Evolutionary conservation across 2,329 filamentous ascomycete genomes (phyloP).

Genomic region (Sporothrix pseudoabietina): DNA sequence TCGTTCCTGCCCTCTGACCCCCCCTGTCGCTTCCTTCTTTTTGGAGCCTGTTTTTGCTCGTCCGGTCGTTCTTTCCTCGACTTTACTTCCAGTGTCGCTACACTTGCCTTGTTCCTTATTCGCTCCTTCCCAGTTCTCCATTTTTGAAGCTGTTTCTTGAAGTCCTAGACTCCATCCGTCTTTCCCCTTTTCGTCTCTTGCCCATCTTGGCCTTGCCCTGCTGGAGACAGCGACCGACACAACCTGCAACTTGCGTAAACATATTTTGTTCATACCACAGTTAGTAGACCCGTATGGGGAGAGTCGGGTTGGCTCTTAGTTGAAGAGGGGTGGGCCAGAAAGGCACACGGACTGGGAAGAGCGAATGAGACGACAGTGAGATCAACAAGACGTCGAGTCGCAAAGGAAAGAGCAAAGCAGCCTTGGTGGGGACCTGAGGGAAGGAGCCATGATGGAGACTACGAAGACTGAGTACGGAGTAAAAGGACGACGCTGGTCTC

Average conservation of each 20-base stretch:
- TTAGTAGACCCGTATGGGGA: not conserved
- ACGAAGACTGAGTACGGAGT: not conserved
- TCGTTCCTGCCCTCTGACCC: not conserved
- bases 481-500: conserved; percentile 5
- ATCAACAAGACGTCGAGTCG: not conserved
- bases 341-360: not conserved
- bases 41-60: not conserved
- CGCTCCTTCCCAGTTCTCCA: conserved; percentile 15
- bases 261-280: not conserved
- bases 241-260: conserved; percentile 1
- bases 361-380: not conserved
- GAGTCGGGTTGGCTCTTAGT: not conserved
- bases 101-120: not conserved
- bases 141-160: conserved; percentile 12
- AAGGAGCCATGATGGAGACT: not conserved
- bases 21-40: conserved; percentile 17
- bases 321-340: not conserved
- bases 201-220: not conserved
- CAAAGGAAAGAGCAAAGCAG: not conserved
- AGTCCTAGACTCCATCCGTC: not conserved
- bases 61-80: not conserved
- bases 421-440: not conserved
- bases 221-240: conserved; percentile 9
- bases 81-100: not conserved
- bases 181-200: conserved; percentile 16